Conservation (phyloP, 2,329 filamentous ascomycete genomes). For the Sporothrix curviconia region DNA sequence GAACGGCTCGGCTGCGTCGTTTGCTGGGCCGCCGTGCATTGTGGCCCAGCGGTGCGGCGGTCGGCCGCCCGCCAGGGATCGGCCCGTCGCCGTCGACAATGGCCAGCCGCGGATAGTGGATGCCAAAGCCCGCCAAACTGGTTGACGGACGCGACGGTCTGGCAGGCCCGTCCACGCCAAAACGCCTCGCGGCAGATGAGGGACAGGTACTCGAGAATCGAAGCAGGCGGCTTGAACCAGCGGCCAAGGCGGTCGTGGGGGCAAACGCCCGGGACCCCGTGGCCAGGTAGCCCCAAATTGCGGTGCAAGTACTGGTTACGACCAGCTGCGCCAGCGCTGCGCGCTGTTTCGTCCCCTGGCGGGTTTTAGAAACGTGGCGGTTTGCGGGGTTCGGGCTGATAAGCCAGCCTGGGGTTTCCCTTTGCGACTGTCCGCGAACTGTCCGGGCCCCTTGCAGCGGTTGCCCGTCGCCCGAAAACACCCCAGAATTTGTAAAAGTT, state of each 20-base stretch:
- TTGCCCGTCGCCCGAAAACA: too few species aligned
- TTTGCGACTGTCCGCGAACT: too few species aligned
- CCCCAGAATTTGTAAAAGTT: too few species aligned
- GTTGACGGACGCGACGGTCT: constrained; percentile 62
- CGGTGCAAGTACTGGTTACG: constrained; percentile 50
- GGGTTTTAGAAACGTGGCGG: constrained; percentile 30
- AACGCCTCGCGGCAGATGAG: constrained; percentile 59
- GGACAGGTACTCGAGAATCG: constrained; percentile 55
- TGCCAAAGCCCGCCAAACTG: constrained; percentile 66
- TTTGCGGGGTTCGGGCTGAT: constrained; percentile 18
- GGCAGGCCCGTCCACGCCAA: constrained; percentile 62
- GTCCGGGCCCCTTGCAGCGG: too few species aligned
- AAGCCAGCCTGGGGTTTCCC: too few species aligned
- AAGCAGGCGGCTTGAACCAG: constrained; percentile 67
- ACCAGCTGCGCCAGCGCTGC: constrained; percentile 41
- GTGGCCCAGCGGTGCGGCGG: constrained; percentile 59
- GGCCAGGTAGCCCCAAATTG: constrained; percentile 72
- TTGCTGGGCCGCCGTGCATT: constrained; percentile 54
- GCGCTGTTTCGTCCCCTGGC: constrained; percentile 30
- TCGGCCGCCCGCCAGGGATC: constrained; percentile 76
- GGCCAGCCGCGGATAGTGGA: constrained; percentile 69
- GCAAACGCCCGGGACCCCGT: constrained; percentile 65
- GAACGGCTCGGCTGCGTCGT: constrained; percentile 59
- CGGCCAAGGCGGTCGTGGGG: constrained; percentile 57
- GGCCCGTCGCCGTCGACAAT: constrained; percentile 67